Base-by-base conservation (phyloP, 2,329 filamentous ascomycete species). In the Alternaria consortialis region DNA sequence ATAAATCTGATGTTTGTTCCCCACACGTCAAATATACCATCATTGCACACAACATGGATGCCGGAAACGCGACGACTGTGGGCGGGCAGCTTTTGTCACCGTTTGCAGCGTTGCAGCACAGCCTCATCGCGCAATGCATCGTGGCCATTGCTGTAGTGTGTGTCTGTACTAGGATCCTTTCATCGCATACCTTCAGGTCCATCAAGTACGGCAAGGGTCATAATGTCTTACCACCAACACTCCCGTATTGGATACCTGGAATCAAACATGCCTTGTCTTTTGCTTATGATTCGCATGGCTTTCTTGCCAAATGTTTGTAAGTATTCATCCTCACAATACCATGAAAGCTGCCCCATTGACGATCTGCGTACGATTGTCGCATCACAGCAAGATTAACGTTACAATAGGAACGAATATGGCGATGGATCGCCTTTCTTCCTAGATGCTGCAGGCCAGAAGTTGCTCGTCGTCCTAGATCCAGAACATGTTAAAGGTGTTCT, bases 181-280 rank as follows among this genome's bases (percentile, higher is more conserved):
- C 64, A 11, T 65, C 51, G 2, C 36, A 68, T 20, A 32, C 48
- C 25, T 70, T 65, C 60, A 51, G 34, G 7, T 34, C 54, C 5
- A 42, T 61, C 40, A 69, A 63, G 31, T 51, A 58, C 27, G 53
- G 62, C 52, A 62, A 51, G 40, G 20, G n/a, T 3, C 42, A 11
- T 43, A 43, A 44, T 40, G 39, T 66, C 37, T 36, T 51, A 5
- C 67, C 64, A 23, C 67, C 67, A 17, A 71, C 67, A 20, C 47
- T 65, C 20, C 67, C 66, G 31, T 66, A 69, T 40, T 70, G 64
- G 69, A 62, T 67, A 7, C 67, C 66, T 4, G 60, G 63, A 4
- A 53, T 71, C 4, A 58, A 56, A 32, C 66, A 71, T 63, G 68
- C 61, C 5, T 31, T 71, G 0, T 50, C 48, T 4, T 61, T 71